phyloP scores from a whole-genome alignment of 2,329 filamentous ascomycete genomes.

The Nigrospora osmanthi region DNA sequence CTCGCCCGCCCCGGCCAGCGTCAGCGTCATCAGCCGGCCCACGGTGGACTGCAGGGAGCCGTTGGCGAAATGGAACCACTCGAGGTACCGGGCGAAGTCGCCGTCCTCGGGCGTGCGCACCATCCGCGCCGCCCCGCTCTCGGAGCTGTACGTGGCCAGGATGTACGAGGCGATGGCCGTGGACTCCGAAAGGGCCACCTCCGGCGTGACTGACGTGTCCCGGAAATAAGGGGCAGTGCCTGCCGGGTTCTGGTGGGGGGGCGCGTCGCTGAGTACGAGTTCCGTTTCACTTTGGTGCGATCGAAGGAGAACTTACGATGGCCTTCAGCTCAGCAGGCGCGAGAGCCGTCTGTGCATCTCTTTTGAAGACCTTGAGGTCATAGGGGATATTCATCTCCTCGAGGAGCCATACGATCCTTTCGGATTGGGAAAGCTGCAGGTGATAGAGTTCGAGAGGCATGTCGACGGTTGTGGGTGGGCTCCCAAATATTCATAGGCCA shows the following conservation, averaged over 20 bases:
- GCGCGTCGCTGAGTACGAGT: slow-evolving; percentile 20
- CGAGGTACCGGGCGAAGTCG: slow-evolving; percentile 52
- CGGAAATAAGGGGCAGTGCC: slow-evolving; percentile 55
- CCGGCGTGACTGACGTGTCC: slow-evolving; percentile 44
- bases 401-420: slow-evolving; percentile 56
- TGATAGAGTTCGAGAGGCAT: slow-evolving; percentile 34
- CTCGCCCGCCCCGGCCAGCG: slow-evolving; percentile 11
- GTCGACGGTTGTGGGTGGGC: not conserved
- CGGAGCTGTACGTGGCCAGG: slow-evolving; percentile 19
- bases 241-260: slow-evolving; percentile 35
- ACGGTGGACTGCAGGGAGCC: slow-evolving; percentile 32
- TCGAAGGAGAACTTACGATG: slow-evolving; percentile 1
- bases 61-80: slow-evolving; percentile 55
- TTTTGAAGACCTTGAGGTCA: slow-evolving; percentile 16
- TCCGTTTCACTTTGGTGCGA: too few species aligned
- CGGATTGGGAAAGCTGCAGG: slow-evolving; percentile 50
- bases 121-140: slow-evolving; percentile 41
- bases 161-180: slow-evolving; percentile 57
- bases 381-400: slow-evolving; percentile 55
- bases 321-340: slow-evolving; percentile 3
- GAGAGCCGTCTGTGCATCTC: slow-evolving; percentile 9
- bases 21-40: slow-evolving; percentile 25
- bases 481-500: too few species aligned
- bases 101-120: slow-evolving; percentile 33
- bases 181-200: slow-evolving; percentile 34